Conservation (phyloP, 208 protist species). For the Crithidia brevicula region DNA sequence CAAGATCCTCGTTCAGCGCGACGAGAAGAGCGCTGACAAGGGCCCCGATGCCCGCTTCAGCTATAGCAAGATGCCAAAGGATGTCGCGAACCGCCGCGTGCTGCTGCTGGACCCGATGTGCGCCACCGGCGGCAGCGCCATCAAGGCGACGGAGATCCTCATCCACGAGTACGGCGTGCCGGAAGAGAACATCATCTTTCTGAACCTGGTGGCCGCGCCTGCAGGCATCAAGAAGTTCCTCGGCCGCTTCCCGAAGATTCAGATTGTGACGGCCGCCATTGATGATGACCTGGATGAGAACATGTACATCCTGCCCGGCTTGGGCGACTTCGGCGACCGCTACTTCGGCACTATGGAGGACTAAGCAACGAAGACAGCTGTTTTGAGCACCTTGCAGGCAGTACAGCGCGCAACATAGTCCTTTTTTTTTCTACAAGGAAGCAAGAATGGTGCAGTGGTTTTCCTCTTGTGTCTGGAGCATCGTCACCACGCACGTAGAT, state of each 20-base stretch:
- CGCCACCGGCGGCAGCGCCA: constrained; percentile 92
- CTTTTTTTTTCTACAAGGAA: too few relatives aligned
- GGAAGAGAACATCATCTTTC: constrained; percentile 96
- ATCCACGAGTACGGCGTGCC: constrained; percentile 78
- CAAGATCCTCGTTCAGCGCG: constrained; percentile 98
- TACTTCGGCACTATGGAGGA: constrained; percentile 94
- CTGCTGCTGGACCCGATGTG: constrained; percentile 98
- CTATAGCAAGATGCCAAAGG: constrained; percentile 96
- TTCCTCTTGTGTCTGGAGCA: too few relatives aligned
- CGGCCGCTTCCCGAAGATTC: constrained; percentile 74
- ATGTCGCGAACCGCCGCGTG: constrained; percentile 91
- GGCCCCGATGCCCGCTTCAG: constrained; percentile 89
- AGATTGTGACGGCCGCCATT: constrained; percentile 92
- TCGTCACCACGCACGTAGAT: too few relatives aligned
- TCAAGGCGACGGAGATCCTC: constrained; percentile 83
- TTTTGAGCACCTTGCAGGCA: too few relatives aligned
- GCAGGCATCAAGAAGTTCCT: constrained; percentile 83
- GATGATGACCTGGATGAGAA: constrained; percentile 92
- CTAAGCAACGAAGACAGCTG: constrained; percentile 27
- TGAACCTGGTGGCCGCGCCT: constrained; percentile 94
- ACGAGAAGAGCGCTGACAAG: constrained; percentile 92
- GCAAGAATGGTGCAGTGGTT: too few relatives aligned
- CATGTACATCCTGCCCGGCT: constrained; percentile 96
- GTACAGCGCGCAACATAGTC: too few relatives aligned
- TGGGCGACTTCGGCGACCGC: constrained; percentile 97